phyloP scores from a whole-genome alignment of 2,329 filamentous ascomycete species.

The Cytospora piceicola region DNA sequence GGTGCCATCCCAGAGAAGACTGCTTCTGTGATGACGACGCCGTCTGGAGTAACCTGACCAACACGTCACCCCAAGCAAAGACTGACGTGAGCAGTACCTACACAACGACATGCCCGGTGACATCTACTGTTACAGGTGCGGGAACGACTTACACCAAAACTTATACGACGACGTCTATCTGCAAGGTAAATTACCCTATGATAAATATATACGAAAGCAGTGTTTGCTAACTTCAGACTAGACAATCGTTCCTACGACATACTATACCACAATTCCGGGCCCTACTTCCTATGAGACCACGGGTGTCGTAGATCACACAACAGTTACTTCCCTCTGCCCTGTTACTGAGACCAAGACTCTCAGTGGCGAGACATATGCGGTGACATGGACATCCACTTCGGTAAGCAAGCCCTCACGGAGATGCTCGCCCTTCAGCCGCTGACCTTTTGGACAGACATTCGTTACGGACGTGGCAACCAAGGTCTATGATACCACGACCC shows the following conservation, averaged over 20 bases:
- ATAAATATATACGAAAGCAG: slow-evolving; percentile 34
- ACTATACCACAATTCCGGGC: slow-evolving; percentile 42
- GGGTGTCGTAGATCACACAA: slow-evolving; percentile 45
- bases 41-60: too few relatives aligned
- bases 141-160: slow-evolving; percentile 45
- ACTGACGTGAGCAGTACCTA: slow-evolving; percentile 39
- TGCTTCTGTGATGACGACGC: too few relatives aligned
- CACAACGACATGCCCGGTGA: slow-evolving; percentile 43
- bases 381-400: slow-evolving; percentile 47
- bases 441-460: slow-evolving; percentile 37
- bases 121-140: slow-evolving; percentile 42
- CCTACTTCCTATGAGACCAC: slow-evolving; percentile 43
- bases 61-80: neutral
- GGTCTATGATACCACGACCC: slow-evolving; percentile 36
- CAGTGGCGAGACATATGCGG: slow-evolving; percentile 45
- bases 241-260: slow-evolving; percentile 38
- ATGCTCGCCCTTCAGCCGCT: slow-evolving; percentile 37
- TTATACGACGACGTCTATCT: slow-evolving; percentile 50
- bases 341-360: slow-evolving; percentile 51
- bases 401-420: slow-evolving; percentile 29
- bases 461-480: slow-evolving; percentile 19
- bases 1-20: neutral
- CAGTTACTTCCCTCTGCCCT: slow-evolving; percentile 49
- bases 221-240: slow-evolving; percentile 34
- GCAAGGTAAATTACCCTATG: slow-evolving; percentile 37